A percentile compares a stretch with the other conserved stretches of the same genome.
Evolutionary conservation across 768 basidiomycete genomes (phyloP).

Genomic region (Rhodotorula sphaerocarpa): DNA sequence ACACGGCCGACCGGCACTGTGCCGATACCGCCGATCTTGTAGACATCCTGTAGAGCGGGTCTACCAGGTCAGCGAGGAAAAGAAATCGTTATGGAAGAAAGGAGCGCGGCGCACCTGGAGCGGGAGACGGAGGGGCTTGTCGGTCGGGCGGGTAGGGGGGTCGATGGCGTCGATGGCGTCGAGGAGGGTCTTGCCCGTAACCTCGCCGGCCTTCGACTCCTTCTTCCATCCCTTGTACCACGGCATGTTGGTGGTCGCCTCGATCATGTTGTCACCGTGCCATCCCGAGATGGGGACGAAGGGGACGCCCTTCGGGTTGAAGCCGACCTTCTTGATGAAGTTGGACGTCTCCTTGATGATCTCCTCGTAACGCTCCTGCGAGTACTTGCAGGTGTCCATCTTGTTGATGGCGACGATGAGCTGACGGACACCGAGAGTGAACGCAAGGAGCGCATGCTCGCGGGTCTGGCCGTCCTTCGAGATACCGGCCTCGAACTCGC

Average conservation of each 20-base stretch:
- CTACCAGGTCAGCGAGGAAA: neutral
- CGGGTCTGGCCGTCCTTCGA: constrained; percentile 99
- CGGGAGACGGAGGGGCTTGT: constrained; percentile 95
- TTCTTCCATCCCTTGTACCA: constrained; percentile 99
- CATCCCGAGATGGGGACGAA: constrained; percentile 99
- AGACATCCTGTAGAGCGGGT: constrained; percentile 81
- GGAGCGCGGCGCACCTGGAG: constrained; percentile 15
- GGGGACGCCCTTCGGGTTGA: constrained; percentile 96
- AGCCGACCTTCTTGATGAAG: constrained; percentile 68
- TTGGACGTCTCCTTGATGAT: constrained; percentile 42
- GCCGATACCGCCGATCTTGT: constrained; percentile 99
- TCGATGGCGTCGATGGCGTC: constrained; percentile 99
- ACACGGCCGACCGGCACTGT: constrained; percentile 99
- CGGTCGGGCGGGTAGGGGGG: constrained; percentile 88
- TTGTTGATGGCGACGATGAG: constrained; percentile 99
- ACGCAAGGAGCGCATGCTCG: constrained; percentile 99
- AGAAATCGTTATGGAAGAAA: neutral
- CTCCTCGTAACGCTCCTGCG: constrained; percentile 98
- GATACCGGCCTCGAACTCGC: constrained; percentile 99
- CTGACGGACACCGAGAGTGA: constrained; percentile 95
- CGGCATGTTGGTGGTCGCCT: constrained; percentile 92
- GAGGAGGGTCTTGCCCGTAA: constrained; percentile 98
- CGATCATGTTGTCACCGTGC: constrained; percentile 99
- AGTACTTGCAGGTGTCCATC: constrained; percentile 99
- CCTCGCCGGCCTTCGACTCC: constrained; percentile 84